Conservation (phyloP, 2,329 filamentous ascomycete species). For the Sporothrix mexicana region DNA sequence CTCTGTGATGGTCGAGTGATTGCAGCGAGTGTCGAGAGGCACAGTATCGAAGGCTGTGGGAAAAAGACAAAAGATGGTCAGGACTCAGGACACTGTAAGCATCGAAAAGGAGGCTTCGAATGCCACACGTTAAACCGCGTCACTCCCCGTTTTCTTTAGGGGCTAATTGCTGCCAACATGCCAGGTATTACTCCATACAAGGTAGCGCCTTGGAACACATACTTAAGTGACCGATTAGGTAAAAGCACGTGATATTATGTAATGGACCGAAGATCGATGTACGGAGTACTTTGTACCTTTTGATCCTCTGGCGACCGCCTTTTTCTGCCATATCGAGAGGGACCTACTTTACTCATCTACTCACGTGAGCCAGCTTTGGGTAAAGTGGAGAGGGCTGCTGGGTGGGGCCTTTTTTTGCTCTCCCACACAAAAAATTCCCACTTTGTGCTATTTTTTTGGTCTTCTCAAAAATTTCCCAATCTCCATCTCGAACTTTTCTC, state of each 20-base stretch:
- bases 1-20: slow-evolving; percentile 3
- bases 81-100: not conserved
- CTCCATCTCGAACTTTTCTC: slow-evolving; percentile 25
- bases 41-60: not conserved
- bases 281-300: not conserved
- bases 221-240: not conserved
- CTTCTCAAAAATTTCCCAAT: slow-evolving; percentile 31
- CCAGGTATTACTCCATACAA: not conserved
- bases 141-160: slow-evolving; percentile 7
- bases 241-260: not conserved
- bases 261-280: not conserved
- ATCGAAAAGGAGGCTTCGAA: slow-evolving; percentile 25
- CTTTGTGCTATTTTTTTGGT: slow-evolving; percentile 15
- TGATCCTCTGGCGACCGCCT: slow-evolving; percentile 2
- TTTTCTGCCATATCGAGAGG: slow-evolving; percentile 20
- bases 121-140: slow-evolving; percentile 24
- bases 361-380: not conserved
- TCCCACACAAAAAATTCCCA: slow-evolving; percentile 32
- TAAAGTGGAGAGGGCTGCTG: slow-evolving; percentile 26
- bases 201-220: not conserved
- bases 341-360: not conserved
- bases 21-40: not conserved
- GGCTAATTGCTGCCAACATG: slow-evolving; percentile 1
- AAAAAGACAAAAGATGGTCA: slow-evolving; percentile 13
- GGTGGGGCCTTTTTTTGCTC: slow-evolving; percentile 31